Evolutionary conservation across 2,329 filamentous ascomycete species (phyloP).

Genomic region (Botrytis sinoallii): DNA sequence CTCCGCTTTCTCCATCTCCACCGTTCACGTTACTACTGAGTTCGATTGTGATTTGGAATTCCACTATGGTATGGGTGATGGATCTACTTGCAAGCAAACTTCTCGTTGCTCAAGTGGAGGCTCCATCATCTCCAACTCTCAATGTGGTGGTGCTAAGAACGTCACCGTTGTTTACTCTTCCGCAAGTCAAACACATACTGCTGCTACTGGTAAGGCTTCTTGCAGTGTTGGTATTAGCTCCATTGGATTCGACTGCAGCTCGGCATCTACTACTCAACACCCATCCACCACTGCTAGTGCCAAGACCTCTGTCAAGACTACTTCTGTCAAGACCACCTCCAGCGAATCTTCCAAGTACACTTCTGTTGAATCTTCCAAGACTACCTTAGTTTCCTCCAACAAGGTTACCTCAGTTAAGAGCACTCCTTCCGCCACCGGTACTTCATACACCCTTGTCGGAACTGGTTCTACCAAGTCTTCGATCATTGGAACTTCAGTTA

Average conservation of each 20-base stretch:
- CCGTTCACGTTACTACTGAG: conserved; percentile 70
- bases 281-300: conserved; percentile 22
- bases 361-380: background rate
- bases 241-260: conserved; percentile 70
- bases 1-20: conserved; percentile 67
- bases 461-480: conserved; percentile 3
- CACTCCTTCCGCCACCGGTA: background rate
- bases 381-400: background rate
- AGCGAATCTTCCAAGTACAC: background rate
- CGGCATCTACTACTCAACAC: conserved; percentile 28
- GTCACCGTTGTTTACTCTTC: conserved; percentile 64
- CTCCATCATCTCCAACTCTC: conserved; percentile 72
- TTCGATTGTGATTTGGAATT: conserved; percentile 79
- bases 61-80: conserved; percentile 82
- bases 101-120: conserved; percentile 64
- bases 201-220: conserved; percentile 51
- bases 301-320: conserved; percentile 18
- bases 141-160: conserved; percentile 87
- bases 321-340: conserved; percentile 8
- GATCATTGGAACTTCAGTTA: background rate
- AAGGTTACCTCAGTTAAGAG: background rate
- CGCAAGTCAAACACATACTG: conserved; percentile 46
- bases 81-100: conserved; percentile 76
- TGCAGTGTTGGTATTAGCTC: conserved; percentile 73
- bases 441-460: conserved; percentile 11